Conservation (phyloP, 2,329 filamentous ascomycete species). For the Clonostachys sp. region DNA sequence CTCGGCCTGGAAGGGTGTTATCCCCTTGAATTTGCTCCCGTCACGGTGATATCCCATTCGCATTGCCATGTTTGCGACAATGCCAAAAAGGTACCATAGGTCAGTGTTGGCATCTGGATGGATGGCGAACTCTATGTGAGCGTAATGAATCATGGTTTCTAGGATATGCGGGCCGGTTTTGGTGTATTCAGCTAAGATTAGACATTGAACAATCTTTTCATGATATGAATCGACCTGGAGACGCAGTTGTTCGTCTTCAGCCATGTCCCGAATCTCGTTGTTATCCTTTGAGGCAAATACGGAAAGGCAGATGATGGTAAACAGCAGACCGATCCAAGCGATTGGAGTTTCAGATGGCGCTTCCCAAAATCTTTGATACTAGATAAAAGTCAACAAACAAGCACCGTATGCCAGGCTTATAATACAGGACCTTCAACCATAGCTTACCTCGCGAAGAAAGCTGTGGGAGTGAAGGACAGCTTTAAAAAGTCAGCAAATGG, state of each 20-base stretch:
- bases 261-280: slow-evolving; percentile 1
- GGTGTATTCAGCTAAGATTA: slow-evolving; percentile 31
- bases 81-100: slow-evolving; percentile 25
- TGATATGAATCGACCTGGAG: slow-evolving; percentile 10
- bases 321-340: slow-evolving; percentile 41
- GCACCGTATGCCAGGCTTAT: not conserved
- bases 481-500: slow-evolving; percentile 1
- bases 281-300: slow-evolving; percentile 6
- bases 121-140: slow-evolving; percentile 20
- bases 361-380: slow-evolving; percentile 40
- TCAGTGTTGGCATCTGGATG: slow-evolving; percentile 21
- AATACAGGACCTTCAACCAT: slow-evolving; percentile 12
- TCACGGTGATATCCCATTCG: slow-evolving; percentile 36
- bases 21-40: slow-evolving; percentile 28
- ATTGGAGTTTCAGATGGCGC: slow-evolving; percentile 24
- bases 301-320: slow-evolving; percentile 36
- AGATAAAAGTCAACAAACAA: not conserved
- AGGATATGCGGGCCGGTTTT: slow-evolving; percentile 34
- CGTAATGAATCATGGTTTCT: slow-evolving; percentile 28
- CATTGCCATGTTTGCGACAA: slow-evolving; percentile 24
- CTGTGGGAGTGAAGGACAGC: slow-evolving; percentile 18
- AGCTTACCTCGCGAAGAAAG: slow-evolving; percentile 8
- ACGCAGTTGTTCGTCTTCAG: slow-evolving; percentile 1
- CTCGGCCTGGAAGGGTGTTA: slow-evolving; percentile 35
- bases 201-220: slow-evolving; percentile 26